A percentile compares a stretch with the other conserved stretches of the same genome.
Conservation (phyloP, 1,284 basidiomycete species). For the Heliocybe sulcata region DNA sequence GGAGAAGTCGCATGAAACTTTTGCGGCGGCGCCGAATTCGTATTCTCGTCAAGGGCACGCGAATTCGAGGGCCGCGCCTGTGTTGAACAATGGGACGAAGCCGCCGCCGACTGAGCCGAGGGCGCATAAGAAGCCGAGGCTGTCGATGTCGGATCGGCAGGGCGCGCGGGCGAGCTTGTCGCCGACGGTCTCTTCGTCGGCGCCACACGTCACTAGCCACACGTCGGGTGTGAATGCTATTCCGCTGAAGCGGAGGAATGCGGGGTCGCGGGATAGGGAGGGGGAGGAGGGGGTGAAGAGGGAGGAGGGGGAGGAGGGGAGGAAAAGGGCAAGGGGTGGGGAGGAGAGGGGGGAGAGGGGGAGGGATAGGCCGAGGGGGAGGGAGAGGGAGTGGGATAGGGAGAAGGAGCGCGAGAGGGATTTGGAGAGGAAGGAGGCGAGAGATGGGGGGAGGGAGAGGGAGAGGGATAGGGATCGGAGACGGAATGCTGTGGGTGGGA, state of each 20-base stretch:
- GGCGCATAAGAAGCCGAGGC: conserved; percentile 67
- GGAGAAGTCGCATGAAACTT: conserved; percentile 59
- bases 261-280: conserved; percentile 15
- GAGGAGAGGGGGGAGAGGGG: conserved; percentile 24
- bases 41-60: conserved; percentile 16
- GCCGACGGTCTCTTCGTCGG: neutral
- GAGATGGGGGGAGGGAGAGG: conserved; percentile 16
- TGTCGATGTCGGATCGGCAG: conserved; percentile 36
- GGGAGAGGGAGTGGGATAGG: conserved; percentile 25
- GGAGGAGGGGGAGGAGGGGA: conserved; percentile 51
- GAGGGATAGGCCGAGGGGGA: conserved; percentile 20
- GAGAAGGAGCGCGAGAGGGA: conserved; percentile 30
- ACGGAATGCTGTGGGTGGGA: conserved; percentile 14
- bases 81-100: conserved; percentile 32
- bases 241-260: neutral
- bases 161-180: neutral
- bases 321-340: conserved; percentile 16
- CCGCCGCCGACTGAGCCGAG: conserved; percentile 68
- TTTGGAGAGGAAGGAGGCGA: conserved; percentile 13
- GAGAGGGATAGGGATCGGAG: conserved; percentile 18
- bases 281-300: conserved; percentile 33
- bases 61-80: conserved; percentile 8
- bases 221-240: neutral
- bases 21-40: conserved; percentile 28
- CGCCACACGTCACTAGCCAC: neutral